Evolutionary conservation across 1,284 basidiomycete species (phyloP).

Genomic region (Tetrapyrgos nigripes): DNA sequence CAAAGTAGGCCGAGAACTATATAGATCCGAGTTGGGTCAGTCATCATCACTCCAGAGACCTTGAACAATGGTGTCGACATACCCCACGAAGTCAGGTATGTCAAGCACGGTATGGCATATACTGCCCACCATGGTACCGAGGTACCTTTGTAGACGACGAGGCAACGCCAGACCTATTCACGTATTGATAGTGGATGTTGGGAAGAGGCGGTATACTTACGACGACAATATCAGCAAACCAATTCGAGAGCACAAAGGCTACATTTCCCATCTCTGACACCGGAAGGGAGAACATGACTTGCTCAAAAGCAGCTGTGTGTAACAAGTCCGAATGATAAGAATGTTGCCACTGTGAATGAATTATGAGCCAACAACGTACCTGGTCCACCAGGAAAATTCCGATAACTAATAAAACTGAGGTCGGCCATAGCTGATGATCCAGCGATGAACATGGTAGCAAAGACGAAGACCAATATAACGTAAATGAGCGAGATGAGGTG

Average conservation of each 20-base stretch:
- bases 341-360: neutral
- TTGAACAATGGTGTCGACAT: neutral
- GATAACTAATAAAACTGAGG: too few species aligned
- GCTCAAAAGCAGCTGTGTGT: too few species aligned
- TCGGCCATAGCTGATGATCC: too few species aligned
- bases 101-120: constrained; percentile 1
- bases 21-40: neutral
- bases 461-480: too few species aligned
- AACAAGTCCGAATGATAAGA: neutral
- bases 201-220: constrained; percentile 1
- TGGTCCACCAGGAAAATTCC: too few species aligned
- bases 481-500: constrained; percentile 3
- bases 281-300: constrained; percentile 11
- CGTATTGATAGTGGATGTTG: neutral
- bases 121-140: constrained; percentile 7
- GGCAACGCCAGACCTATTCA: constrained; percentile 7
- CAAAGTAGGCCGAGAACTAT: constrained; percentile 8
- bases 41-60: neutral
- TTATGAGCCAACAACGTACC: neutral
- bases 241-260: constrained; percentile 15
- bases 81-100: constrained; percentile 2
- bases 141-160: too few species aligned
- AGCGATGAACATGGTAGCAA: too few species aligned
- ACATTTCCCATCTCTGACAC: constrained; percentile 12
- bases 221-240: constrained; percentile 13